phyloP scores from a whole-genome alignment of 2,329 filamentous ascomycete species.

The Corinectria fuckeliana region DNA sequence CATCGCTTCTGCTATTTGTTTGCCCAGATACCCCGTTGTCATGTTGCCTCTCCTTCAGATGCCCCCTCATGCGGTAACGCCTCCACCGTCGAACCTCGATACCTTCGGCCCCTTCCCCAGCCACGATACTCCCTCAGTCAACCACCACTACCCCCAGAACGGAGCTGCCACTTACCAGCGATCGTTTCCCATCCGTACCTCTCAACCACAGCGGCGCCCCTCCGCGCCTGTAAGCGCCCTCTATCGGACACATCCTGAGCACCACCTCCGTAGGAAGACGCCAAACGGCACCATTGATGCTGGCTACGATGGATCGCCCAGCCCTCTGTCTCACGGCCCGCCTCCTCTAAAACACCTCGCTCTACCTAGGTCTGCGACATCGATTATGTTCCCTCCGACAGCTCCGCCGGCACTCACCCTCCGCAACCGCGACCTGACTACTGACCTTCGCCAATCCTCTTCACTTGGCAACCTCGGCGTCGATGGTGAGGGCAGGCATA shows the following conservation, averaged over 20 bases:
- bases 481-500: conserved; percentile 21
- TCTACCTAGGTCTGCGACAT: conserved; percentile 60
- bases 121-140: conserved; percentile 25
- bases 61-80: conserved; percentile 58
- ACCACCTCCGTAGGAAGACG: conserved; percentile 88
- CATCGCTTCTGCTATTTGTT: conserved; percentile 32
- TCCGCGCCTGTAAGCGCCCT: conserved; percentile 19
- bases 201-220: conserved; percentile 35
- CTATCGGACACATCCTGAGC: conserved; percentile 59
- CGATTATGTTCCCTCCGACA: conserved; percentile 25
- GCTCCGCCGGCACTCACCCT: conserved; percentile 21
- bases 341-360: conserved; percentile 85
- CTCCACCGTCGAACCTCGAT: conserved; percentile 49
- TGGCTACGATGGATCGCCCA: conserved; percentile 85
- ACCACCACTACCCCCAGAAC: conserved; percentile 40
- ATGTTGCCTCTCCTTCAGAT: conserved; percentile 61
- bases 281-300: conserved; percentile 92
- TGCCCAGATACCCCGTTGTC: conserved; percentile 37
- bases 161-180: conserved; percentile 31
- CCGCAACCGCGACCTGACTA: conserved; percentile 18
- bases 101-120: conserved; percentile 36
- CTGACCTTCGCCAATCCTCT: conserved; percentile 21
- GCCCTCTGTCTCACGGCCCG: conserved; percentile 74
- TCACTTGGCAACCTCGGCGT: conserved; percentile 21
- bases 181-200: conserved; percentile 44